These are phyloP conservation scores for Lineolata rhizophorae DNA, from an alignment of 495 filamentous ascomycete genomes.

Conservation along the genomic window DNA sequence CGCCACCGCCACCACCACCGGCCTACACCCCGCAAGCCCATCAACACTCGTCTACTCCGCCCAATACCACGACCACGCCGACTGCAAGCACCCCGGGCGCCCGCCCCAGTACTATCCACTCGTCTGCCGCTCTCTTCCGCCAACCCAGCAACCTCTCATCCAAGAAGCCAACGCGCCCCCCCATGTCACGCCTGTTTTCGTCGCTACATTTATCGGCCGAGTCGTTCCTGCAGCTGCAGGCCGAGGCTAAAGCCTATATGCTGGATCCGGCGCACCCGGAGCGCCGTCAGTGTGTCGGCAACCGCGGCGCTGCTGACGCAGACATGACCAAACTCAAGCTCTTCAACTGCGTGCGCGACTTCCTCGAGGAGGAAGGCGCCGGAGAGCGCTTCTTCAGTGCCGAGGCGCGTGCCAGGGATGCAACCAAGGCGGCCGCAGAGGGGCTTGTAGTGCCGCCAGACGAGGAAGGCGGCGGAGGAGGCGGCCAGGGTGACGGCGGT, in stretches of 20 bases:
- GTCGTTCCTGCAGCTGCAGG: slow-evolving; percentile 35
- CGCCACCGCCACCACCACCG: no score
- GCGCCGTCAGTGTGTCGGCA: slow-evolving; percentile 35
- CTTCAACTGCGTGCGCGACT: slow-evolving; percentile 35
- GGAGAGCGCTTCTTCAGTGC: slow-evolving; percentile 35
- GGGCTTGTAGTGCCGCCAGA: slow-evolving; percentile 17
- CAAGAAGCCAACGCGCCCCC: slow-evolving; percentile 37
- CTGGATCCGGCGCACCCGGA: slow-evolving; percentile 33
- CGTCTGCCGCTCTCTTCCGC: slow-evolving; percentile 35
- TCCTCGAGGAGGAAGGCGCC: slow-evolving; percentile 31
- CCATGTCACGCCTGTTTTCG: slow-evolving; percentile 37
- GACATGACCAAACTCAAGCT: slow-evolving; percentile 40
- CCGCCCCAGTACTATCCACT: no score
- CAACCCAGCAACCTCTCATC: slow-evolving; percentile 23
- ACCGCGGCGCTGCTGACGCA: slow-evolving; percentile 25
- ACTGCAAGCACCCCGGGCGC: no score
- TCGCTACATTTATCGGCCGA: slow-evolving; percentile 35
- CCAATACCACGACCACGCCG: no score
- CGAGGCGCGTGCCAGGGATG: no score
- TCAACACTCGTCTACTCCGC: no score
- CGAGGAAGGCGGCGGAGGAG: slow-evolving; percentile 18
- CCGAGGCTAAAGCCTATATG: slow-evolving; percentile 39
- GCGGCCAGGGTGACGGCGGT: slow-evolving; percentile 13
- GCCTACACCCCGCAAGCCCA: no score
- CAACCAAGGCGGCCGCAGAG: no score